Conservation (phyloP, 306 rosid genomes). For the Spatholobus suberectus region DNA sequence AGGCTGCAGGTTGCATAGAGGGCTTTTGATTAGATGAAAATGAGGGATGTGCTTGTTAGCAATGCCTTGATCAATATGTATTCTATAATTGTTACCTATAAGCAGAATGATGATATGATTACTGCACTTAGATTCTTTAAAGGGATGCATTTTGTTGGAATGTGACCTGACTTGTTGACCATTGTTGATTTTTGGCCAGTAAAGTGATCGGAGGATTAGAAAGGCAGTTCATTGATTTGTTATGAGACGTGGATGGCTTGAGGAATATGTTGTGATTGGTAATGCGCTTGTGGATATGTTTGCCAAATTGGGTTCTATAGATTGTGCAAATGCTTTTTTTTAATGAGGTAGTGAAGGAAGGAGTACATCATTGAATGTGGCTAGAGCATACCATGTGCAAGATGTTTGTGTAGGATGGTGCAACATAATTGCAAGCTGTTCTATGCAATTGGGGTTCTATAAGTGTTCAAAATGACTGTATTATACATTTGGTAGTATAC, state of each 20-base stretch:
- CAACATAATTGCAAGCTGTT: too few species aligned
- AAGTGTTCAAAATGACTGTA: too few species aligned
- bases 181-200: constrained; percentile 50
- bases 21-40: constrained; percentile 50
- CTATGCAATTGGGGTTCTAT: too few species aligned
- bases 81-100: constrained; percentile 49
- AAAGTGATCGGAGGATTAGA: constrained; percentile 43
- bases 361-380: too few species aligned
- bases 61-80: too few species aligned
- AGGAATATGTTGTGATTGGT: constrained; percentile 46
- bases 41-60: constrained; percentile 56
- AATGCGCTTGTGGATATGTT: constrained; percentile 47
- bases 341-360: too few species aligned
- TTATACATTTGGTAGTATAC: too few species aligned
- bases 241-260: constrained; percentile 41
- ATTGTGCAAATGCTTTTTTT: too few species aligned
- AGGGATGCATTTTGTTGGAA: constrained; percentile 50
- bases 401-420: too few species aligned
- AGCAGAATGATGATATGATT: constrained; percentile 52
- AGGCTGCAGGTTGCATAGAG: constrained; percentile 43
- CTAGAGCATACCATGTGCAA: too few species aligned
- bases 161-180: constrained; percentile 53
- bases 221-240: constrained; percentile 53
- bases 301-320: constrained; percentile 52
- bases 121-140: constrained; percentile 45